Evolutionary conservation across 164 flowering plant genomes (phyloP).

Genomic region (Stephania cephalantha): DNA sequence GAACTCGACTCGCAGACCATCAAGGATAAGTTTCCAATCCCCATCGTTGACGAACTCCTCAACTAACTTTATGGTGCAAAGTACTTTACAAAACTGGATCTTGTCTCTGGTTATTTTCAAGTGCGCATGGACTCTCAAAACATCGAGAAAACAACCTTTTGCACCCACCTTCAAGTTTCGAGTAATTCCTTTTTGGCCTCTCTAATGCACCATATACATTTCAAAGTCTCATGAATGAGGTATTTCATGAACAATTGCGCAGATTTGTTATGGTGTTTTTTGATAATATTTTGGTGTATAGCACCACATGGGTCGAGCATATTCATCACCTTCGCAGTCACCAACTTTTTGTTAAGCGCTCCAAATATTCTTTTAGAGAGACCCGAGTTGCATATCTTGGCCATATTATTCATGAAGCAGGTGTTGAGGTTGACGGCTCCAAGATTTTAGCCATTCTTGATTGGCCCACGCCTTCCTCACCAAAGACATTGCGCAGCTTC

Average conservation of each 20-base stretch:
- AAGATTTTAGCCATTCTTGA: not conserved
- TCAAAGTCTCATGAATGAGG: conserved; percentile 9
- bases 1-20: not conserved
- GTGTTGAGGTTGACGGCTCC: not conserved
- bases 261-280: not conserved
- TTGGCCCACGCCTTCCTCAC: not conserved
- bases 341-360: not conserved
- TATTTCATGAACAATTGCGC: not conserved
- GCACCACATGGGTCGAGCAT: not conserved
- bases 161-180: not conserved
- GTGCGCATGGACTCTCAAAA: not conserved
- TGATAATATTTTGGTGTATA: not conserved
- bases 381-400: not conserved
- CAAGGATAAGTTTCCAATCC: not conserved
- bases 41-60: not conserved
- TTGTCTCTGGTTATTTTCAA: not conserved
- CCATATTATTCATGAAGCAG: not conserved
- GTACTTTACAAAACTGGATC: not conserved
- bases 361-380: not conserved
- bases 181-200: not conserved
- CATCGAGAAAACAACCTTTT: not conserved
- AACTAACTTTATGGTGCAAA: not conserved
- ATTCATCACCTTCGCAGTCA: not conserved
- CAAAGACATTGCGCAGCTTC: not conserved
- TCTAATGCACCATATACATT: conserved; percentile 5